These are phyloP conservation scores for Vigna trinervia DNA, from an alignment of 306 rosid species.

Conservation along the genomic window DNA sequence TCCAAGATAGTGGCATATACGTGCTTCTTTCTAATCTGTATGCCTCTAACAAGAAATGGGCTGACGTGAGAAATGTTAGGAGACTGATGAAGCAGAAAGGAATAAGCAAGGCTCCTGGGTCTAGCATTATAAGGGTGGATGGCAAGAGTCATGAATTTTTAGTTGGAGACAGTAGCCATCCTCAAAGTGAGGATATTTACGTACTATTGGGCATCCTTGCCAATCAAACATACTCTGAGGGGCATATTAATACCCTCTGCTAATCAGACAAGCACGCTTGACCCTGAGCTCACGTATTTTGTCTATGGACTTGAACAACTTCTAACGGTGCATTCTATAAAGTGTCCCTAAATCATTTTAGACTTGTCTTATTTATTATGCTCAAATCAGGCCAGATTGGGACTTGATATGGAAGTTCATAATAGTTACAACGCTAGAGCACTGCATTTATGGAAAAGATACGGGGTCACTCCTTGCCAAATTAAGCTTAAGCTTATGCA, in stretches of 20 bases:
- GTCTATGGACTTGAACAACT: slow-evolving; percentile 15
- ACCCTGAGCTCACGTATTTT: slow-evolving; percentile 14
- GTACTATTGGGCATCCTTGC: slow-evolving; percentile 55
- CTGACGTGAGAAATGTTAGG: slow-evolving; percentile 70
- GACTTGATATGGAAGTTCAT: background rate
- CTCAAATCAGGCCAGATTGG: background rate
- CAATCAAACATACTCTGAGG: slow-evolving; percentile 57
- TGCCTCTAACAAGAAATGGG: slow-evolving; percentile 74
- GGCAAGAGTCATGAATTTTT: slow-evolving; percentile 68
- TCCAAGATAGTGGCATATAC: slow-evolving; percentile 73
- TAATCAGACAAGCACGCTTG: slow-evolving; percentile 40
- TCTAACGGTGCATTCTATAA: background rate
- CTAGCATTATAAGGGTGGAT: slow-evolving; percentile 71
- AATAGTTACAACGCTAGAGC: background rate
- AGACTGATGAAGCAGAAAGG: slow-evolving; percentile 78
- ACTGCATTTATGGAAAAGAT: background rate
- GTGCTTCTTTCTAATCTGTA: slow-evolving; percentile 81
- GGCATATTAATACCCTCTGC: slow-evolving; percentile 42
- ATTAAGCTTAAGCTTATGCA: slow-evolving; percentile 14
- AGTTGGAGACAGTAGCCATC: slow-evolving; percentile 69
- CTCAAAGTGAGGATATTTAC: slow-evolving; percentile 60
- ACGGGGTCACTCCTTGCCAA: background rate
- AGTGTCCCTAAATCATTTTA: background rate
- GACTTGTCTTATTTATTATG: background rate
- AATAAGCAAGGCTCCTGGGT: slow-evolving; percentile 70